Conservation (phyloP, 441 rosid species). For the Eruca vesicaria region DNA sequence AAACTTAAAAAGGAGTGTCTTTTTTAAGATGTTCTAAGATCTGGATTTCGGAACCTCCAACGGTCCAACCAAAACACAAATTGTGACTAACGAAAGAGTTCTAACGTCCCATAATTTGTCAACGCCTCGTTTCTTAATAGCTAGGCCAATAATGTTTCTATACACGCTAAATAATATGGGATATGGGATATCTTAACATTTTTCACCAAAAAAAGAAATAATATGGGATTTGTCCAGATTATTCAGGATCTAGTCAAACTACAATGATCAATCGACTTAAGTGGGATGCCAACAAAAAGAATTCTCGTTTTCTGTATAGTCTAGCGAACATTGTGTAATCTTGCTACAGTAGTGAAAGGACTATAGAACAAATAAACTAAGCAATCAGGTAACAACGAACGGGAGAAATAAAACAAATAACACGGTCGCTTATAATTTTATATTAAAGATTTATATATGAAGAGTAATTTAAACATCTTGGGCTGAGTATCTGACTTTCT, state of each 20-base stretch:
- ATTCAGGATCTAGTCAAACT: not conserved
- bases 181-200: no score
- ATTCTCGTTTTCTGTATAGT: not conserved
- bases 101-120: not conserved
- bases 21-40: no score
- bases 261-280: not conserved
- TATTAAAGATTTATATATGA: not conserved
- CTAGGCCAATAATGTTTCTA: not conserved
- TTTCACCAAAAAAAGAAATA: no score
- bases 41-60: no score
- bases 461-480: not conserved
- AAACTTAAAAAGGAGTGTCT: no score
- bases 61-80: no score
- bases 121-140: not conserved
- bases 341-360: not conserved
- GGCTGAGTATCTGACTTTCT: slow-evolving; percentile 20
- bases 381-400: not conserved
- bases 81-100: no score
- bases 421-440: not conserved
- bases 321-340: not conserved
- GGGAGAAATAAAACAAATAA: not conserved
- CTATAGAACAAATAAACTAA: not conserved
- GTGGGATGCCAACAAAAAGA: not conserved
- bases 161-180: not conserved
- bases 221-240: not conserved